Conservation (phyloP, 345 rosid genomes). For the Chamaenerion angustifolium region DNA sequence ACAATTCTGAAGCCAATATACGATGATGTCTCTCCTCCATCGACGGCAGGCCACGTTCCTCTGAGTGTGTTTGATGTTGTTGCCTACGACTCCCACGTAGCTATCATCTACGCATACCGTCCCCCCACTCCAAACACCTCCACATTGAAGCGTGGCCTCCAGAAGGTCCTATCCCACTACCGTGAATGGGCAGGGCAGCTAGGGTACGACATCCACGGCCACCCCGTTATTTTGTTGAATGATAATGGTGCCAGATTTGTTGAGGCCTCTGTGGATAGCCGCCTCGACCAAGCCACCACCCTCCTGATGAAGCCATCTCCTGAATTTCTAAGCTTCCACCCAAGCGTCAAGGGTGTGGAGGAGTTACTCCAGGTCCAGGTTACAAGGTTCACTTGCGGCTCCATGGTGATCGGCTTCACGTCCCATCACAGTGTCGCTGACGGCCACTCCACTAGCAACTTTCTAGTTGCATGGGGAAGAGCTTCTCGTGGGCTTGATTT, state of each 20-base stretch:
- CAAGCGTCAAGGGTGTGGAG: conserved; percentile 16
- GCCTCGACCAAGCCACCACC: conserved; percentile 12
- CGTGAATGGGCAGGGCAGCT: conserved; percentile 20
- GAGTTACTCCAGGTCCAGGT: conserved; percentile 24
- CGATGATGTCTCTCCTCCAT: conserved; percentile 5
- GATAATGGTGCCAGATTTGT: conserved; percentile 18
- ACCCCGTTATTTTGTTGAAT: conserved; percentile 13
- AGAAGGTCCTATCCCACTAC: conserved; percentile 14
- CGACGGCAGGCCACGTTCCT: conserved; percentile 6
- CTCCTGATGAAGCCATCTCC: conserved; percentile 15
- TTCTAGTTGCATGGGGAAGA: conserved; percentile 23
- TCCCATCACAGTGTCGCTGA: conserved; percentile 21
- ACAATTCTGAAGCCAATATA: conserved; percentile 12
- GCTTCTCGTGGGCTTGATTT: conserved; percentile 18
- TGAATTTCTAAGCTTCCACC: conserved; percentile 12
- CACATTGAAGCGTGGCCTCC: conserved; percentile 11
- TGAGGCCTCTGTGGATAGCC: conserved; percentile 10
- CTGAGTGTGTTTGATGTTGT: conserved; percentile 9
- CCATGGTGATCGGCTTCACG: conserved; percentile 19
- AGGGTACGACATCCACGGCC: conserved; percentile 12
- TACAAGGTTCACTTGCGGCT: conserved; percentile 21
- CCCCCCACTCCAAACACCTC: conserved; percentile 12
- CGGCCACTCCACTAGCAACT: conserved; percentile 19
- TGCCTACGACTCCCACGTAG: conserved; percentile 15
- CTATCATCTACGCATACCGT: conserved; percentile 16